Conservation (phyloP, 202 grass and related monocot genomes). For the Schoenoplectus tabernaemontani region DNA sequence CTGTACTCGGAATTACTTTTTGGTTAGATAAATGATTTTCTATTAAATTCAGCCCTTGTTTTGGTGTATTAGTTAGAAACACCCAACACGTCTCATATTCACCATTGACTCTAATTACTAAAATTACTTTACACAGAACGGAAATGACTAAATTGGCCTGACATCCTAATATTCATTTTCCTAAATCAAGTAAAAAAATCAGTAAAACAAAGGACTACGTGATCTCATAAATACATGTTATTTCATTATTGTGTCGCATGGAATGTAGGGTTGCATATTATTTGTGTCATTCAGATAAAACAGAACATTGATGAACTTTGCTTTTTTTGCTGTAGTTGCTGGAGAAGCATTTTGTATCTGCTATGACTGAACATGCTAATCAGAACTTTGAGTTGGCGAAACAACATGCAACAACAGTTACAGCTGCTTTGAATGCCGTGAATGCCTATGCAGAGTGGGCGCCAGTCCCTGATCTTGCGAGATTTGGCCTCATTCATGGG, state of each 20-base stretch:
- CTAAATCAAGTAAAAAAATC: neutral
- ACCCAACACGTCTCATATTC: neutral
- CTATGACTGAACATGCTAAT: conserved; percentile 57
- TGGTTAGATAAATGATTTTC: neutral
- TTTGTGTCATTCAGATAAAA: neutral
- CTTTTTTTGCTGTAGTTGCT: conserved; percentile 46
- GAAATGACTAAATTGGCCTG: neutral
- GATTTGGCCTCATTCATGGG: conserved; percentile 92
- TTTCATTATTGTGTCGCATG: conserved; percentile 11
- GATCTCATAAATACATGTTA: neutral
- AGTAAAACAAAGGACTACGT: neutral
- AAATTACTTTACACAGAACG: neutral
- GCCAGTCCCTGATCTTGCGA: conserved; percentile 82
- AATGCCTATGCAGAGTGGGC: conserved; percentile 98
- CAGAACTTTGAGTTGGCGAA: conserved; percentile 71
- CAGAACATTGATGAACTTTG: neutral
- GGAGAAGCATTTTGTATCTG: conserved; percentile 87
- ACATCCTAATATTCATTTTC: neutral
- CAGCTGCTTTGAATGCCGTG: conserved; percentile 78
- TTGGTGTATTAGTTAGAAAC: neutral
- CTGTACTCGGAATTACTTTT: neutral
- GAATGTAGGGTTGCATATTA: neutral
- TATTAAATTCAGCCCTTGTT: neutral
- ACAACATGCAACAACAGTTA: conserved; percentile 71
- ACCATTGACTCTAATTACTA: neutral